Base-by-base conservation (phyloP, 2,329 filamentous ascomycete genomes). In the Diaporthe citriasiana region DNA sequence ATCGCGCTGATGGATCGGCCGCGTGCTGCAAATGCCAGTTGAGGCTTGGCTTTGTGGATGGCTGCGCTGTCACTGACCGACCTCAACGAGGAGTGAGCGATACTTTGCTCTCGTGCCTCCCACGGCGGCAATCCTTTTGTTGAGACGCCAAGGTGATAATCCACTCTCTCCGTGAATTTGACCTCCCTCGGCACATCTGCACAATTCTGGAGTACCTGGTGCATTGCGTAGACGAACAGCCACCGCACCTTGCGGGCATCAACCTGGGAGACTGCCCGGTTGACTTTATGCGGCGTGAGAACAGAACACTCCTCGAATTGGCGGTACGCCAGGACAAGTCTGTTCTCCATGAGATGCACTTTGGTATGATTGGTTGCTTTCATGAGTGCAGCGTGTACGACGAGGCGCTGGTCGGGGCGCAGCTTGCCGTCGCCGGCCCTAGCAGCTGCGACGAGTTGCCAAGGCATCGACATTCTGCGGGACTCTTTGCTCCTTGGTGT, bases 181-280 rank as follows among this genome's bases (percentile, higher is more conserved):
- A 94, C 90, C 77, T 93, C 90, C 7, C 84, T 80, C 0, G 94
- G 92, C 0, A 89, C 85, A 45, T 88, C 84, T 0, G 90, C 92
- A 50, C 91, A 91, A 70, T 89, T 90, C 13, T 89, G 87, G 1
- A 97, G 86, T n/a, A 91, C 92, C 80, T 97, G 94, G 73, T 94
- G 88, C 4, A 91, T 88, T 25, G 91, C 88, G 78, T 96, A 96
- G 9, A 96, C 88, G 47, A 95, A 80, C 40, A 95, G 89, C 94
- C 94, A 97, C 51, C 94, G 88, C 22, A 95, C 89, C 81, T 95
- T 95, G 53, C 94, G 90, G 1, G 90, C 93, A 76, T 96, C 94
- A 12, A 88, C 85, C 15, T 90, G 83, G 0, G 89, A 88, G 0
- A 92, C 89, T 8, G 81, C 74, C 73, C 89, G 90, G 73, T 92